Percentiles rank a stretch among this genome's conserved stretches.
These are phyloP conservation scores for Insectozyma bohioensis DNA, from an alignment of 1,139 yeast genomes.

Conservation along the genomic window DNA sequence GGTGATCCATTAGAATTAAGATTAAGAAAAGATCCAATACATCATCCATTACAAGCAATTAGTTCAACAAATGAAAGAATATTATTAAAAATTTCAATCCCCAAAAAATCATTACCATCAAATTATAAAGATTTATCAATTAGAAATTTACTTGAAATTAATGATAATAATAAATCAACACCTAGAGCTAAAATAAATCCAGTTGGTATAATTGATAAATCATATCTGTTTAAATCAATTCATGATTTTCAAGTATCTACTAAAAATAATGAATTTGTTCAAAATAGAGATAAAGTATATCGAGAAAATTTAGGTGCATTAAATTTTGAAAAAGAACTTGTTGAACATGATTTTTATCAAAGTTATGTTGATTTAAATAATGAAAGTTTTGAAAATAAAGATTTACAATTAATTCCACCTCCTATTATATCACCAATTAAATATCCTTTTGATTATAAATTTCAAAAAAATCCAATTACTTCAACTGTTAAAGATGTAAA, in stretches of 20 bases:
- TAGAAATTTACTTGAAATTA: constrained; percentile 45
- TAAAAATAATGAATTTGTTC: constrained; percentile 51
- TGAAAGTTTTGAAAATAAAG: constrained; percentile 18
- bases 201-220: constrained; percentile 65
- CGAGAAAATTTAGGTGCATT: constrained; percentile 19
- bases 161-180: constrained; percentile 15
- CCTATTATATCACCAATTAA: constrained; percentile 76
- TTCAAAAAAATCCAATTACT: constrained; percentile 47
- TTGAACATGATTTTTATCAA: constrained; percentile 34
- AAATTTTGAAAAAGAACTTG: constrained; percentile 40
- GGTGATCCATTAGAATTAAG: constrained; percentile 45
- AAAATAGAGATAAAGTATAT: constrained; percentile 24
- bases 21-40: constrained; percentile 69
- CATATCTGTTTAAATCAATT: constrained; percentile 79
- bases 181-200: constrained; percentile 51
- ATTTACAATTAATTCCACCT: constrained; percentile 81
- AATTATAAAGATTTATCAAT: constrained; percentile 47
- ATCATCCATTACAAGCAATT: constrained; percentile 75
- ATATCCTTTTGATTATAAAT: constrained; percentile 66
- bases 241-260: constrained; percentile 83
- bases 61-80: constrained; percentile 58
- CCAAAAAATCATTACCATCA: constrained; percentile 51
- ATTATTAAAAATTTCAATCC: constrained; percentile 66
- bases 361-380: constrained; percentile 33
- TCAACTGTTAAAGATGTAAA: constrained; percentile 61